A percentile compares a stretch with the other conserved stretches of the same genome.
Evolutionary conservation across 2,329 filamentous ascomycete species (phyloP).

Genomic region (Verticillium albo-atrum): DNA sequence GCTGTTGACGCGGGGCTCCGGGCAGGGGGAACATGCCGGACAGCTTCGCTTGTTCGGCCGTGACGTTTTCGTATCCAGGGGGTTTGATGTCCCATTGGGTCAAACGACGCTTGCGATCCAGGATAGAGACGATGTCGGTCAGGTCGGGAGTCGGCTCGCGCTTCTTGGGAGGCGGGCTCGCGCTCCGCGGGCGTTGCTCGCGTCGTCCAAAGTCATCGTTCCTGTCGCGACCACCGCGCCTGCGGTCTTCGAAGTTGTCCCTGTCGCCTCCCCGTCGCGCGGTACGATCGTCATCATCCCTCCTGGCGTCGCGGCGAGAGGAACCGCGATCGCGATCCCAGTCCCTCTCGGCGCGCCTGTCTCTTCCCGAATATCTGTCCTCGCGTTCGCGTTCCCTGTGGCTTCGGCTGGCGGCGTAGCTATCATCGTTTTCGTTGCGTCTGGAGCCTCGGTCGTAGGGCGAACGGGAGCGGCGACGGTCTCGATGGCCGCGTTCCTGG

Average conservation of each 20-base stretch:
- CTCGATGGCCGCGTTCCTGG: slow-evolving; percentile 40
- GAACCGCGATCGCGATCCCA: slow-evolving; percentile 69
- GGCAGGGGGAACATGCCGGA: slow-evolving; percentile 99
- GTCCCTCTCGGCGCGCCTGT: slow-evolving; percentile 65
- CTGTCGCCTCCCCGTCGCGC: slow-evolving; percentile 54
- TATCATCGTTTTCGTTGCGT: slow-evolving; percentile 72
- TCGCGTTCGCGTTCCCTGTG: slow-evolving; percentile 92
- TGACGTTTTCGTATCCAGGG: slow-evolving; percentile 95
- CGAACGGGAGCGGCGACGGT: slow-evolving; percentile 79
- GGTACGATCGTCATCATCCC: slow-evolving; percentile 55
- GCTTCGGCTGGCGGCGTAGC: slow-evolving; percentile 88
- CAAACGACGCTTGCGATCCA: slow-evolving; percentile 84
- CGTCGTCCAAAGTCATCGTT: slow-evolving; percentile 34
- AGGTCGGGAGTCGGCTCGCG: slow-evolving; percentile 94
- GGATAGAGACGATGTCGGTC: slow-evolving; percentile 75
- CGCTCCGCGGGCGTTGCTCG: slow-evolving; percentile 63
- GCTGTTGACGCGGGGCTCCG: slow-evolving; percentile 88
- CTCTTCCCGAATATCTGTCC: slow-evolving; percentile 76
- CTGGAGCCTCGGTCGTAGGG: slow-evolving; percentile 66
- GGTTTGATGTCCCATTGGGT: slow-evolving; percentile 99
- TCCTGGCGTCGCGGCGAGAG: slow-evolving; percentile 55
- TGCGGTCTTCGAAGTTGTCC: slow-evolving; percentile 46
- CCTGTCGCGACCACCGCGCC: slow-evolving; percentile 43
- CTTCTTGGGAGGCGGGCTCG: slow-evolving; percentile 79
- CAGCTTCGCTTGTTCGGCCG: slow-evolving; percentile 95